A percentile compares a stretch with the other conserved stretches of the same genome.
Conservation (phyloP, 371 early-diverging fungal species). For the Quaeritorhiza haematococci region DNA sequence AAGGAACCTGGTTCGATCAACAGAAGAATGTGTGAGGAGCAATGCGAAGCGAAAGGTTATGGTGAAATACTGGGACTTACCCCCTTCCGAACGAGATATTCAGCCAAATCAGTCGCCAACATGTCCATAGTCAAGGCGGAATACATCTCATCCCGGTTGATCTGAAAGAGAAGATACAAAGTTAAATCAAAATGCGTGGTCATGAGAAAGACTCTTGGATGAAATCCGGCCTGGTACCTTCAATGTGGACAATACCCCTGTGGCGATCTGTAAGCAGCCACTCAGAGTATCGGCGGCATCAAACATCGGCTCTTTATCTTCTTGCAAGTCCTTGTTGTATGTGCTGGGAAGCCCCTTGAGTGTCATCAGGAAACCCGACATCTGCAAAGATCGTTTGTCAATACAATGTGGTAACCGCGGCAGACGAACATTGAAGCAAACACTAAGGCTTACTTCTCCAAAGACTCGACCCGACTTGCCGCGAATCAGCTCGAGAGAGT, state of each 20-base stretch:
- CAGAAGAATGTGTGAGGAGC: slow-evolving; percentile 3
- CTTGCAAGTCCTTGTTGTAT: slow-evolving; percentile 98
- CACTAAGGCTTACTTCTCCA: slow-evolving; percentile 66
- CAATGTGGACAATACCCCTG: slow-evolving; percentile 85
- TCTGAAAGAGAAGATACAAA: slow-evolving; percentile 25
- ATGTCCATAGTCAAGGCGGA: slow-evolving; percentile 80
- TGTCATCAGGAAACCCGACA: slow-evolving; percentile 95
- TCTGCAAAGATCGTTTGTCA: slow-evolving; percentile 30
- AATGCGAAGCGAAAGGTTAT: too few species aligned
- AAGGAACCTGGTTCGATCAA: slow-evolving; percentile 65
- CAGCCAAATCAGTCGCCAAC: slow-evolving; percentile 96
- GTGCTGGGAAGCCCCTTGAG: slow-evolving; percentile 94
- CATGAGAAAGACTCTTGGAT: slow-evolving; percentile 4
- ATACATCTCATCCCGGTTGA: slow-evolving; percentile 70
- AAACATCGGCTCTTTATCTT: slow-evolving; percentile 97
- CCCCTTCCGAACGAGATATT: slow-evolving; percentile 78
- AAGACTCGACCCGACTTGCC: slow-evolving; percentile 95
- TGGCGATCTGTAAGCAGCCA: slow-evolving; percentile 84
- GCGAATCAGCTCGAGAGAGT: slow-evolving; percentile 89
- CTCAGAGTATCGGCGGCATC: slow-evolving; percentile 84
- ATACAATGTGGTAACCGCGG: neutral
- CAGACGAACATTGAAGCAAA: neutral
- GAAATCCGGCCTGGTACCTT: slow-evolving; percentile 37
- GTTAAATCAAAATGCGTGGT: too few species aligned
- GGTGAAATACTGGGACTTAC: slow-evolving; percentile 19